Conservation (phyloP, 2,329 filamentous ascomycete genomes). For the Penicillium sclerotigenum region DNA sequence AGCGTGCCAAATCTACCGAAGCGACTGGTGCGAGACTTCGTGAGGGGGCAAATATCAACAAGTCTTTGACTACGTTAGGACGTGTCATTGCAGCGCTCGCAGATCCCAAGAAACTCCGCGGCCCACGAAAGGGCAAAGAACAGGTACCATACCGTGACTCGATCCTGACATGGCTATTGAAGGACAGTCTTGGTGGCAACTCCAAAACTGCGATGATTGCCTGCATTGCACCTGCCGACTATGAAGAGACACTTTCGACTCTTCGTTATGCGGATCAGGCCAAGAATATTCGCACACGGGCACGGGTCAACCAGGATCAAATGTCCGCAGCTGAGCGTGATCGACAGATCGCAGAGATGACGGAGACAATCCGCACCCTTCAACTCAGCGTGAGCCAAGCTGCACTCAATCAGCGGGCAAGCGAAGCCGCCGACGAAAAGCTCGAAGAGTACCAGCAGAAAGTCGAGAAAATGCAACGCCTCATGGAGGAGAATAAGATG, state of each 20-base stretch:
- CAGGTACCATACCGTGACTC: constrained; percentile 93
- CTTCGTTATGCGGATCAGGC: constrained; percentile 96
- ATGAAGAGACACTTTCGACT: constrained; percentile 94
- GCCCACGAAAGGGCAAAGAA: constrained; percentile 62
- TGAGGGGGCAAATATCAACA: constrained; percentile 98
- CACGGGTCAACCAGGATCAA: constrained; percentile 92
- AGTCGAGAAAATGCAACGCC: constrained; percentile 82
- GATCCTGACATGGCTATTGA: constrained; percentile 78
- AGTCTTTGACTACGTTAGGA: constrained; percentile 91
- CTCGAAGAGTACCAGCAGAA: constrained; percentile 93
- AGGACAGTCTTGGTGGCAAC: constrained; percentile 93
- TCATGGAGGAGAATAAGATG: constrained; percentile 92
- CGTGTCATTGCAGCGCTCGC: constrained; percentile 92
- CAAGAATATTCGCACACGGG: constrained; percentile 92
- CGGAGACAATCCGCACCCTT: constrained; percentile 83
- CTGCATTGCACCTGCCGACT: constrained; percentile 91
- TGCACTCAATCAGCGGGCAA: constrained; percentile 68
- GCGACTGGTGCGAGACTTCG: constrained; percentile 86
- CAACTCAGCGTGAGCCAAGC: constrained; percentile 69
- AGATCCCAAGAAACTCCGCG: constrained; percentile 62
- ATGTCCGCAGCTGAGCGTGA: constrained; percentile 90
- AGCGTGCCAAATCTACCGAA: constrained; percentile 92
- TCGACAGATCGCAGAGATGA: constrained; percentile 90
- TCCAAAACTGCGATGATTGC: constrained; percentile 99
- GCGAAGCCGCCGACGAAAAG: constrained; percentile 72